Evolutionary conservation across 768 basidiomycete genomes (phyloP), one percentile per base, ranked within the genome.

Genomic region (Leccinum broughii): DNA sequence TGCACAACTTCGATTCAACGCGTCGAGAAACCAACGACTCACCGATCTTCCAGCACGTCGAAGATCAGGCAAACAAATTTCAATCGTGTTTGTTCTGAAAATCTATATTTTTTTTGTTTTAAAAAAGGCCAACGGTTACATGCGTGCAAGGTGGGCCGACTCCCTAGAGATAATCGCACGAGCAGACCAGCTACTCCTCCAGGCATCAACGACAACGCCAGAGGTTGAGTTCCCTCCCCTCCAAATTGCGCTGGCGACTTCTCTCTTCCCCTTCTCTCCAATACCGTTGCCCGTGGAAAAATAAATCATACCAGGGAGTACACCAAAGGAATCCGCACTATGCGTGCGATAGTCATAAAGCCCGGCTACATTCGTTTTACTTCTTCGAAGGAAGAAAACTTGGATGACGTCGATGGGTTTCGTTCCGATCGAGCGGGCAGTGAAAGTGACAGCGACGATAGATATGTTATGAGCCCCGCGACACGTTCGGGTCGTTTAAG

Each of bases 301-400:
- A 41, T 41, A n/a, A 46, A 46, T 46, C 54, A 50, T 52, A 68
- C 66, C 59, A 55, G 44, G 48, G 66, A 54, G 62, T 62, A 68
- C 66, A 68, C 59, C 66, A 41, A 62, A 58, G 54, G 34, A 49
- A 26, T 22, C 22, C 61, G 64, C 68, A 70, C 69, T 61, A 56
- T 70, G 64, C 69, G 68, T 70, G 69, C 60, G 58, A 70, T 70
- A 70, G 69, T 70, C 68, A 70, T 44, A 55, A 20, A 64, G 50
- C 66, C 61, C 69, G 68, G 68, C 70, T 70, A 57, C n/a, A 49
- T 34, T 22, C 30, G 20, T 46, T 46, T 46, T 46, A 46, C 44
- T 46, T 46, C 44, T 46, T 46, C 44, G n/a, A 46, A 46, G 20
- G 28, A 46, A 46, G 44, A 46, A 57, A 60, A 54, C 64, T 66